Conservation (phyloP, 2,329 filamentous ascomycete species). For the Hortaea werneckii region DNA sequence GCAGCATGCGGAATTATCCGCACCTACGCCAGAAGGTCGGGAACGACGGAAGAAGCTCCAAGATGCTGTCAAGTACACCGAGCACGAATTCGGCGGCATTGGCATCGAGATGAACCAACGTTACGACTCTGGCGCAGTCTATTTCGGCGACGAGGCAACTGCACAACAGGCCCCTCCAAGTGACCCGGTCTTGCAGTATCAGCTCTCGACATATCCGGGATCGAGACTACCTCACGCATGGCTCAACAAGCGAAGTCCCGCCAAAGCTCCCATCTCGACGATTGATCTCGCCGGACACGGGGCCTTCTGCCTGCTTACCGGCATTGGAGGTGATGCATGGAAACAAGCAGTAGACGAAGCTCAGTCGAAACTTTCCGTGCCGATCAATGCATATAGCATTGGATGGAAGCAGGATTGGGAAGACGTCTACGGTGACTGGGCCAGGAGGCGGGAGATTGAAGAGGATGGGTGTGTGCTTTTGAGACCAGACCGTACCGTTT, state of each 20-base stretch:
- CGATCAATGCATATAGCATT: conserved; percentile 42
- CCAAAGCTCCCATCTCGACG: conserved; percentile 40
- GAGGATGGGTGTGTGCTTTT: conserved; percentile 50
- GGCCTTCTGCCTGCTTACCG: conserved; percentile 32
- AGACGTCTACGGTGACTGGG: conserved; percentile 55
- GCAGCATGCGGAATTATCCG: conserved; percentile 20
- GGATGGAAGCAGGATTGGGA: conserved; percentile 51
- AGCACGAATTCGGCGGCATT: conserved; percentile 41
- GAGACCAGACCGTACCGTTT: conserved; percentile 50
- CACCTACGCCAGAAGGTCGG: conserved; percentile 18
- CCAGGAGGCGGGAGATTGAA: conserved; percentile 40
- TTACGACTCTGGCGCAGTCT: conserved; percentile 37
- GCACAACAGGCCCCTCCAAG: conserved; percentile 12
- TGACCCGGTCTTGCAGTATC: conserved; percentile 16
- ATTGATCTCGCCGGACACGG: conserved; percentile 51
- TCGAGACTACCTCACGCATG: conserved; percentile 52
- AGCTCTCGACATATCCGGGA: conserved; percentile 46
- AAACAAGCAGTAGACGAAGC: conserved; percentile 38
- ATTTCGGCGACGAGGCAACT: conserved; percentile 18
- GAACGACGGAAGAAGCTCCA: conserved; percentile 28
- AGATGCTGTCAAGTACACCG: conserved; percentile 21
- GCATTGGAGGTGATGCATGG: conserved; percentile 49
- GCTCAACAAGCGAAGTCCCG: conserved; percentile 43
- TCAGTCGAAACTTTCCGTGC: conserved; percentile 31
- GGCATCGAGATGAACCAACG: conserved; percentile 52